These are phyloP conservation scores for Brassica balearica DNA, from an alignment of 441 rosid genomes.

Conservation along the genomic window DNA sequence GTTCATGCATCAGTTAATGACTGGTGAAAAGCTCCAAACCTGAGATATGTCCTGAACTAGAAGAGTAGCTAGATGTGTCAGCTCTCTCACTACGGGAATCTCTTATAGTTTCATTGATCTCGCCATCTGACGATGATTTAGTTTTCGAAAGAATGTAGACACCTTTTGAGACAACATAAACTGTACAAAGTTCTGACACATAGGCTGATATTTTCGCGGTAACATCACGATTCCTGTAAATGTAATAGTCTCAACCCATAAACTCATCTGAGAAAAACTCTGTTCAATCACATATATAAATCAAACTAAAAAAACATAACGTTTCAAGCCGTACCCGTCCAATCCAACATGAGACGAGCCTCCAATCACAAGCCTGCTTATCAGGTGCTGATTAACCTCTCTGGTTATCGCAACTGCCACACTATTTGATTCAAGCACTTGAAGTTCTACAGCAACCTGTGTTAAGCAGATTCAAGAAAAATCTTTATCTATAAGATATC, in stretches of 20 bases:
- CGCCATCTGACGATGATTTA: constrained; percentile 56
- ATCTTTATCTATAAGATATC: constrained; percentile 1
- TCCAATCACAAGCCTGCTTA: constrained; percentile 82
- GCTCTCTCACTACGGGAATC: constrained; percentile 53
- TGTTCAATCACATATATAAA: constrained; percentile 6
- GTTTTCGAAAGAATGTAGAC: constrained; percentile 72
- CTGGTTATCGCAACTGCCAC: constrained; percentile 73
- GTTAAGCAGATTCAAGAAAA: constrained; percentile 21
- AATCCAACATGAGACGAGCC: constrained; percentile 63
- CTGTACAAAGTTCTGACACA: constrained; percentile 73
- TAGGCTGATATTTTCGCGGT: constrained; percentile 63
- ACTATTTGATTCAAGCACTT: constrained; percentile 69
- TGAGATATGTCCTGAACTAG: constrained; percentile 40
- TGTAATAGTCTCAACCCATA: constrained; percentile 25
- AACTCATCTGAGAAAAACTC: constrained; percentile 10
- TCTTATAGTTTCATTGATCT: constrained; percentile 50
- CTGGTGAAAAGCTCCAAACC: constrained; percentile 18
- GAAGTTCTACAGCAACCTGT: constrained; percentile 69
- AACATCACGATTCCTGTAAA: constrained; percentile 56
- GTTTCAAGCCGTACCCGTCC: constrained; percentile 48
- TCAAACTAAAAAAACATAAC: not conserved
- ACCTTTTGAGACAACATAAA: constrained; percentile 70
- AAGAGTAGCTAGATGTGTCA: constrained; percentile 47
- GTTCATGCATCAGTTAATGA: constrained; percentile 15
- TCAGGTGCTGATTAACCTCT: constrained; percentile 57